Conservation (phyloP, 1,284 basidiomycete genomes). For the Cerrena zonata region DNA sequence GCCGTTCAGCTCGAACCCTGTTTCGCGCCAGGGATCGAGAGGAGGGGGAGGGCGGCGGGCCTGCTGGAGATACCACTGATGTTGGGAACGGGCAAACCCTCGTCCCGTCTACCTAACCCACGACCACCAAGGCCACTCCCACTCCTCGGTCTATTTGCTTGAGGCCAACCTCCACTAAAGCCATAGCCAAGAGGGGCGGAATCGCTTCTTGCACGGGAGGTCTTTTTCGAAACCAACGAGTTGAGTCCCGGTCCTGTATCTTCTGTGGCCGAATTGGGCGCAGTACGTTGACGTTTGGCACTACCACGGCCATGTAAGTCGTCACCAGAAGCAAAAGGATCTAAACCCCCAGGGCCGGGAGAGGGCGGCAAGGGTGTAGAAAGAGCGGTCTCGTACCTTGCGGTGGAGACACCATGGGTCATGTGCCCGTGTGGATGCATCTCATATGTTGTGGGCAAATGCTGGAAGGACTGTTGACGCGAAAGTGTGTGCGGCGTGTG, state of each 20-base stretch:
- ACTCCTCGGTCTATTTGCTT: slow-evolving; percentile 31
- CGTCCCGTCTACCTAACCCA: slow-evolving; percentile 18
- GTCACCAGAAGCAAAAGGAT: slow-evolving; percentile 20
- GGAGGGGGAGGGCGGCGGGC: slow-evolving; percentile 22
- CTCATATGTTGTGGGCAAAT: slow-evolving; percentile 31
- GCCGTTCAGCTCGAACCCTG: neutral
- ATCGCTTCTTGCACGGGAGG: slow-evolving; percentile 43
- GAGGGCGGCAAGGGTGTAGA: slow-evolving; percentile 29
- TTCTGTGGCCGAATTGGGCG: slow-evolving; percentile 12
- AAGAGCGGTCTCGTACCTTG: slow-evolving; percentile 26
- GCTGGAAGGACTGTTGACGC: slow-evolving; percentile 56
- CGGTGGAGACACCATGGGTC: slow-evolving; percentile 17
- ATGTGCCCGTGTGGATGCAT: slow-evolving; percentile 15
- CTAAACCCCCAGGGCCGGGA: slow-evolving; percentile 16
- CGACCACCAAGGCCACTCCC: slow-evolving; percentile 30
- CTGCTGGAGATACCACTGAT: slow-evolving; percentile 22
- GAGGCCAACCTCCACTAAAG: slow-evolving; percentile 27
- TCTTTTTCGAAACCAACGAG: slow-evolving; percentile 26
- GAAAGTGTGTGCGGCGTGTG: slow-evolving; percentile 40
- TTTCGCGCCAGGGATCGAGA: slow-evolving; percentile 20
- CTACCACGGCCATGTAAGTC: slow-evolving; percentile 21
- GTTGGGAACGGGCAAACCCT: slow-evolving; percentile 21
- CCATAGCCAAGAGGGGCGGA: slow-evolving; percentile 43
- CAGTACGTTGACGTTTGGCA: slow-evolving; percentile 33
- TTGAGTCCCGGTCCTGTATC: slow-evolving; percentile 15